A percentile compares a stretch with the other conserved stretches of the same genome.
These are phyloP conservation scores for Fusarium oligoseptatum DNA, from an alignment of 2,329 filamentous ascomycete species.

Conservation along the genomic window DNA sequence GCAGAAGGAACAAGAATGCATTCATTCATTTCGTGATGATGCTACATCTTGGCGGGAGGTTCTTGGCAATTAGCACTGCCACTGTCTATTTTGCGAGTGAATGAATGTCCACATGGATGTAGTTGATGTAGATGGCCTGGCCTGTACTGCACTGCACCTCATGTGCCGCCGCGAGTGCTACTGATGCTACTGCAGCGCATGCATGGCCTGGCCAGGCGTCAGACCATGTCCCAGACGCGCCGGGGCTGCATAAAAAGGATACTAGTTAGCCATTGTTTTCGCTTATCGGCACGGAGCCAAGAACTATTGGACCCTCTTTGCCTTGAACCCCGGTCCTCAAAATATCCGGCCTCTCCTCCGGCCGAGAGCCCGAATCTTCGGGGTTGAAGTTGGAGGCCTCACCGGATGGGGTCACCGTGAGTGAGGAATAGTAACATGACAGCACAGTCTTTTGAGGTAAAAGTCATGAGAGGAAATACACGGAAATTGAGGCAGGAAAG, in stretches of 20 bases:
- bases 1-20: constrained; percentile 8
- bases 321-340: background rate
- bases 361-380: background rate
- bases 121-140: background rate
- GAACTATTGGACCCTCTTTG: constrained; percentile 25
- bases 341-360: background rate
- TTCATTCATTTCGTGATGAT: constrained; percentile 14
- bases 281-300: constrained; percentile 47
- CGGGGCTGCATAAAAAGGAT: constrained; percentile 14
- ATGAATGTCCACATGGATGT: background rate
- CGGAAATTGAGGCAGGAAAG: background rate
- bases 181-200: background rate
- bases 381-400: constrained; percentile 1
- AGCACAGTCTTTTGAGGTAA: background rate
- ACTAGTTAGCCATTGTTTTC: constrained; percentile 19
- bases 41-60: constrained; percentile 4
- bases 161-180: constrained; percentile 9
- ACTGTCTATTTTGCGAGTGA: background rate
- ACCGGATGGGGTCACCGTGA: background rate
- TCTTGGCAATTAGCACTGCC: constrained; percentile 3
- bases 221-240: constrained; percentile 2
- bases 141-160: background rate
- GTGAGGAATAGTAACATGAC: background rate
- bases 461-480: background rate
- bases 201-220: background rate